Evolutionary conservation across 176 grass and related monocot species (phyloP), one percentile per base, ranked within the genome.

Genomic region (Aegilops bicornis): DNA sequence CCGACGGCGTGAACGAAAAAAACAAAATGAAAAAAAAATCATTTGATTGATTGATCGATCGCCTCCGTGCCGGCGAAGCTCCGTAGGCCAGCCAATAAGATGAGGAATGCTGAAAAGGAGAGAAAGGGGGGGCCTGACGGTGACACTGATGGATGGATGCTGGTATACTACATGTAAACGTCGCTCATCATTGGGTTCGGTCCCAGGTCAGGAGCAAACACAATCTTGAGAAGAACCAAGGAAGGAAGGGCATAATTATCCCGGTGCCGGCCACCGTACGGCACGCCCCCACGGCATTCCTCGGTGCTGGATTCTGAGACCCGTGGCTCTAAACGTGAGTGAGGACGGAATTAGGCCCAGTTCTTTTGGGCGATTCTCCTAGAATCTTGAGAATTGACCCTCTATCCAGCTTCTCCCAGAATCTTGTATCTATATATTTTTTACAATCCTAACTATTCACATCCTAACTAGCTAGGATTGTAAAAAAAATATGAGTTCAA

Each of bases 21-120:
- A 5, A 2, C 1, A 19, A 75, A 27, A 17, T 43, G 23, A n/a
- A n/a, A n/a, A n/a, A n/a, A n/a, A n/a, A 50, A 8, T 12, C 12
- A 10, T 2, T 43, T 43, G 42, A 43, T 29, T 7, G 14, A 29
- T 48, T 3, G 16, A 5, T 17, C 1, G 13, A 29, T 50, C 1
- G 17, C 17, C 27, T 75, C 72, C 42, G 45, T 82, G 78, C 52
- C 36, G 37, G 48, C 59, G 63, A 90, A 86, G 62, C 71, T 82
- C 20, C 19, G 64, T 43, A 72, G 84, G 84, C 59, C 23, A 58
- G 1, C 67, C 13, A 69, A 40, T 22, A 69, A 52, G 50, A 23
- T 70, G 50, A 37, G 22, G 42, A 66, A 10, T 70, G 52, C 24
- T 10, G 68, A 47, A 80, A 65, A 79, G 63, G 54, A 43, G 9